A percentile compares a stretch with the other conserved stretches of the same genome.
Conservation (phyloP, 495 filamentous ascomycete genomes). For the Tuber magnatum region DNA sequence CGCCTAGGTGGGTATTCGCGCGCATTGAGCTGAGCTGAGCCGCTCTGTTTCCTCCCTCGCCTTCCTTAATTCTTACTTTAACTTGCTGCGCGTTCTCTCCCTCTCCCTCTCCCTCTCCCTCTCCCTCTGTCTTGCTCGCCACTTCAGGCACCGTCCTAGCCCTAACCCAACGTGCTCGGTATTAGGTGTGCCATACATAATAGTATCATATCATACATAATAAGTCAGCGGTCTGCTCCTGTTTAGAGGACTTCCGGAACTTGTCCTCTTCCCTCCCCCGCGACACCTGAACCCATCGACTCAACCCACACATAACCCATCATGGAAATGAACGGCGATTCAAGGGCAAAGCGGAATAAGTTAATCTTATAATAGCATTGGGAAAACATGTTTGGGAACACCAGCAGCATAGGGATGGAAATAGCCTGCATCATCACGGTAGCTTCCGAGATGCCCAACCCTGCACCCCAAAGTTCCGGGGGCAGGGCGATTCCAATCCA, state of each 20-base stretch:
- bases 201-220: not conserved
- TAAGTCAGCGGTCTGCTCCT: not conserved
- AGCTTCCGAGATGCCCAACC: slow-evolving; percentile 71
- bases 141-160: not conserved
- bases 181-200: not conserved
- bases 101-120: no score
- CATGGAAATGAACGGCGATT: slow-evolving; percentile 52
- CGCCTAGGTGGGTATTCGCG: not conserved
- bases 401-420: slow-evolving; percentile 21
- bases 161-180: not conserved
- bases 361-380: no score
- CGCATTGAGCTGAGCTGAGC: not conserved
- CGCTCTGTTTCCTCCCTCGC: slow-evolving; percentile 2
- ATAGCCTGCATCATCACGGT: slow-evolving; percentile 80
- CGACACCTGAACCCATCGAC: not conserved
- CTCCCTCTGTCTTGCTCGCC: not conserved
- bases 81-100: not conserved
- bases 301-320: slow-evolving; percentile 18
- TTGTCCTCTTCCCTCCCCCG: not conserved
- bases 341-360: slow-evolving; percentile 54
- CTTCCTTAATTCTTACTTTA: not conserved
- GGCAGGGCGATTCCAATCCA: slow-evolving; percentile 77
- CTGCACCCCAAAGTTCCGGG: slow-evolving; percentile 62
- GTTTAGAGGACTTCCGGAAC: not conserved
- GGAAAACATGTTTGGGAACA: not conserved